These are phyloP conservation scores for Bryoglossum gracile DNA, from an alignment of 495 filamentous ascomycete species.

Conservation along the genomic window DNA sequence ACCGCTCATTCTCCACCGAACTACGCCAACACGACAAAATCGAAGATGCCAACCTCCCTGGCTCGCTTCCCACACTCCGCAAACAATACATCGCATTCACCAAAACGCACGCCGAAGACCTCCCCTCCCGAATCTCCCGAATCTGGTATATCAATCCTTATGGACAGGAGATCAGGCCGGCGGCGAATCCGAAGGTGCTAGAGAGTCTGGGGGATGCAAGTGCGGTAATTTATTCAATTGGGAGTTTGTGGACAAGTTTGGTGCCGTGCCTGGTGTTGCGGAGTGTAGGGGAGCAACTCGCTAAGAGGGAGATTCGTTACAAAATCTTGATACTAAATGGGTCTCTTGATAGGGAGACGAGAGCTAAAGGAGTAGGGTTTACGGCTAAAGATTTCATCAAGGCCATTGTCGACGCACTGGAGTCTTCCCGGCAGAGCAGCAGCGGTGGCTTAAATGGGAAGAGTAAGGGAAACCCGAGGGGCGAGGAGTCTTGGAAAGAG, in stretches of 20 bases:
- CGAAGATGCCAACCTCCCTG: constrained; percentile 86
- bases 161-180: constrained; percentile 76
- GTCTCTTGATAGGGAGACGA: constrained; percentile 74
- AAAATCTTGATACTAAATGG: constrained; percentile 87
- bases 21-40: constrained; percentile 41
- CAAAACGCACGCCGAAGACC: constrained; percentile 59
- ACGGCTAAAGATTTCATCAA: constrained; percentile 69
- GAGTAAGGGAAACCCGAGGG: constrained; percentile 28
- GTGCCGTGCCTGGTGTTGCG: constrained; percentile 66
- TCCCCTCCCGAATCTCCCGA: constrained; percentile 68
- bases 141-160: constrained; percentile 99
- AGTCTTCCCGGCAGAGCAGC: constrained; percentile 13
- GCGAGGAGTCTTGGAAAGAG: constrained; percentile 31
- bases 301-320: constrained; percentile 39
- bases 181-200: constrained; percentile 72
- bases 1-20: constrained; percentile 9
- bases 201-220: constrained; percentile 52
- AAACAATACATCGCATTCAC: constrained; percentile 71
- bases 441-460: not conserved
- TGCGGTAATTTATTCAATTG: constrained; percentile 82
- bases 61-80: constrained; percentile 70
- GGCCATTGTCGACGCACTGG: constrained; percentile 65
- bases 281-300: constrained; percentile 52
- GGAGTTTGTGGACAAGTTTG: constrained; percentile 75
- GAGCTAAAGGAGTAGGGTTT: constrained; percentile 53